Evolutionary conservation across 2,329 filamentous ascomycete species (phyloP).

Genomic region (Cladorrhinum sp.): DNA sequence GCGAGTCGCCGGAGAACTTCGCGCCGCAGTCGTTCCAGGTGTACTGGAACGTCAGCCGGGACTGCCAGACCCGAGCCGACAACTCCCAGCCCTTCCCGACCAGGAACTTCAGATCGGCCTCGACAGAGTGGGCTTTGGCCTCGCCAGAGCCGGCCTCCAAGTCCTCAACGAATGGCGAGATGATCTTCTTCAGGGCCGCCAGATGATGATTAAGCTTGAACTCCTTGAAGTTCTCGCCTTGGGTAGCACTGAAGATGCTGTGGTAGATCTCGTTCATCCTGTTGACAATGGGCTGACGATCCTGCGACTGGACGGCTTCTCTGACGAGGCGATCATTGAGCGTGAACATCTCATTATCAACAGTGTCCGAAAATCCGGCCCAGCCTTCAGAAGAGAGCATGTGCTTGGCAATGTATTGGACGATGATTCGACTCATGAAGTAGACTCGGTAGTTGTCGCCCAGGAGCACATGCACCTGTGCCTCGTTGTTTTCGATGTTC

Average conservation of each 20-base stretch:
- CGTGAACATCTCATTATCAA: slow-evolving; percentile 26
- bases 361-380: slow-evolving; percentile 29
- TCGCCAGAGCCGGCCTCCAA: slow-evolving; percentile 34
- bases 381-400: slow-evolving; percentile 36
- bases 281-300: slow-evolving; percentile 37
- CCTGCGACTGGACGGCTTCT: slow-evolving; percentile 11
- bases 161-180: slow-evolving; percentile 44
- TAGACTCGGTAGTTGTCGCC: slow-evolving; percentile 30
- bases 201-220: slow-evolving; percentile 26
- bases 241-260: slow-evolving; percentile 31
- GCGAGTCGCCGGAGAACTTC: slow-evolving; percentile 46
- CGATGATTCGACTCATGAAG: slow-evolving; percentile 38
- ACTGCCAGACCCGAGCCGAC: slow-evolving; percentile 46
- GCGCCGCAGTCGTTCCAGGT: slow-evolving; percentile 48
- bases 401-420: slow-evolving; percentile 36
- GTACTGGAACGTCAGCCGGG: slow-evolving; percentile 34
- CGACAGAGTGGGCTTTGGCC: slow-evolving; percentile 21
- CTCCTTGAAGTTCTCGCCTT: slow-evolving; percentile 28
- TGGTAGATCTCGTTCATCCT: slow-evolving; percentile 35
- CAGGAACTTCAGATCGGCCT: slow-evolving; percentile 41
- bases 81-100: slow-evolving; percentile 43
- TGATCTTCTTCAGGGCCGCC: slow-evolving; percentile 32
- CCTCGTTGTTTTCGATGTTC: slow-evolving; percentile 28
- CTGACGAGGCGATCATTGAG: slow-evolving; percentile 5
- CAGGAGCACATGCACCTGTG: slow-evolving; percentile 34